Percentiles rank a stretch among this genome's conserved stretches.
Evolutionary conservation across 345 rosid species (phyloP).

Genomic region (Aethionema arabicum): DNA sequence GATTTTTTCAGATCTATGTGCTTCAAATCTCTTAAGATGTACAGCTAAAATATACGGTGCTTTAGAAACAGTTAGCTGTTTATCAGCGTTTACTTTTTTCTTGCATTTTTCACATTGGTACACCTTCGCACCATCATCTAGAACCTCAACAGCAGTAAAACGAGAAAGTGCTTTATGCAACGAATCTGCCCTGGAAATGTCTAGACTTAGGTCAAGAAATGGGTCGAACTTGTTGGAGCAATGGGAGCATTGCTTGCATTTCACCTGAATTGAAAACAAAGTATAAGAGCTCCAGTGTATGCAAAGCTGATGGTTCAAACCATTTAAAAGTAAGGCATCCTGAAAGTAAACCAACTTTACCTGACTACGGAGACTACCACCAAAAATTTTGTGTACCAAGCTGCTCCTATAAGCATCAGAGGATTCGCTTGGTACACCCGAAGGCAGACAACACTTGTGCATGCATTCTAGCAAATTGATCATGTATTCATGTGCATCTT

Average conservation of each 20-base stretch:
- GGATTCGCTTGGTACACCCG: conserved; percentile 88
- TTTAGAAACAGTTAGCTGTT: conserved; percentile 82
- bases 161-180: conserved; percentile 67
- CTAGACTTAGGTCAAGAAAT: conserved; percentile 87
- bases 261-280: conserved; percentile 46
- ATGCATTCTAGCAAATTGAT: conserved; percentile 90
- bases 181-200: conserved; percentile 78
- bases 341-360: conserved; percentile 38
- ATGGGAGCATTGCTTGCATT: conserved; percentile 74
- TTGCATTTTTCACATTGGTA: conserved; percentile 88
- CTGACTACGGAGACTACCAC: conserved; percentile 92
- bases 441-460: conserved; percentile 96
- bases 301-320: conserved; percentile 5
- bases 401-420: conserved; percentile 87
- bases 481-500: conserved; percentile 99
- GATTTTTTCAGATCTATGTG: conserved; percentile 72
- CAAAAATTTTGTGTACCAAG: conserved; percentile 94
- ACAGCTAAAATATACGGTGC: conserved; percentile 82
- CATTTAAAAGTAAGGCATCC: not conserved
- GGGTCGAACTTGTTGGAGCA: conserved; percentile 89
- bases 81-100: conserved; percentile 81
- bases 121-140: conserved; percentile 90
- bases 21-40: conserved; percentile 87
- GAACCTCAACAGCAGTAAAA: conserved; percentile 69
- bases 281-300: not conserved